Base-by-base conservation (phyloP, 352 stramenopile genomes). In the Thalassiosira livingstoniorum region DNA sequence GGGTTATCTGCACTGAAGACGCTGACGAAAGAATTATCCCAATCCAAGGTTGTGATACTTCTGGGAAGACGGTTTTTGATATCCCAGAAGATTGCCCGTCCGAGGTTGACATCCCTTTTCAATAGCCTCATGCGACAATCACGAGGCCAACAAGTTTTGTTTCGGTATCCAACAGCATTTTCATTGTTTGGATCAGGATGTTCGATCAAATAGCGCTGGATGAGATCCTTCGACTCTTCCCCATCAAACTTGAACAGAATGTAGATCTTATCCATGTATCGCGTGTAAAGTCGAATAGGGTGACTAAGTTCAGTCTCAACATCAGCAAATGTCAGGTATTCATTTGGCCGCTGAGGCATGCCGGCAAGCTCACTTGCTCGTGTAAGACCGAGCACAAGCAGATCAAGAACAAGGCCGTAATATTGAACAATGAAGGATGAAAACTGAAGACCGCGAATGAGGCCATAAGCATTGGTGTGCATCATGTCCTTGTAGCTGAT, bases 111-210 rank as follows among this genome's bases (percentile, higher is more conserved):
- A 89, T 99, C 98, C 65, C 99, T 97, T 88, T 99, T 99, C 91
- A 99, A 98, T 68, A 99, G 87, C 23, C 98, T 95, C 98, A 99
- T 99, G 42, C 98, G 95, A 42, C 97, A 98, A 87, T 99, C 98
- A 60, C 98, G 95, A 32, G 98, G 98, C 98, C 98, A 99, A 86
- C 98, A 99, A 85, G 99, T 99, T 87, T 99, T 99, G 92, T 99
- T 99, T 83, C 98, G 98, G 92, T 99, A 99, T 0, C 98, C 98
- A 37, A 99, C 98, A 51, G 99, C 96, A 81, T 99, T 99, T 80
- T 99, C 98, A 89, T 99, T 99, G 91, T 99, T 99, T 11, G 98
- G 98, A 88, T 99, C 98, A 25, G 98, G 98, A 80, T 99, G 97
- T 85, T 99, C 98, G 13, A 98, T 99, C 67, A 99, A 90, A 85